These are phyloP conservation scores for Annulohypoxylon moriforme DNA, from an alignment of 495 filamentous ascomycete genomes.

Conservation along the genomic window DNA sequence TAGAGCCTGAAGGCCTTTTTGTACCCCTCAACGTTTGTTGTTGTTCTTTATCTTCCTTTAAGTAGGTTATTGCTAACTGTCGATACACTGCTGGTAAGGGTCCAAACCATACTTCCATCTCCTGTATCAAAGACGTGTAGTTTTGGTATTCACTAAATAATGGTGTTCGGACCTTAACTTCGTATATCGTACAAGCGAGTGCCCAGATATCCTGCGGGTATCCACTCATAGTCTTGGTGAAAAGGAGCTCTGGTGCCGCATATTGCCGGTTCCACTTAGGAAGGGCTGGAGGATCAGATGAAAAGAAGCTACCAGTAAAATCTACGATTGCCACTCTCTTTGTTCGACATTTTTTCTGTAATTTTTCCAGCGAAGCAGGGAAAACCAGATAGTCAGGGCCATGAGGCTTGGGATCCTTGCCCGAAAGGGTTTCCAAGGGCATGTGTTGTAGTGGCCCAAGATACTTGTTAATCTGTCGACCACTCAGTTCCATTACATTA, in stretches of 20 bases:
- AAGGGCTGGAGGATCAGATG: background rate
- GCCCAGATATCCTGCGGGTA: slow-evolving; percentile 44
- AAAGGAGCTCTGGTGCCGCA: slow-evolving; percentile 41
- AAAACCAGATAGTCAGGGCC: background rate
- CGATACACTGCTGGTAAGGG: slow-evolving; percentile 38
- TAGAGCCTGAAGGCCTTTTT: background rate
- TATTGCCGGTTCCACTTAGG: slow-evolving; percentile 32
- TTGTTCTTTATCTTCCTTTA: background rate
- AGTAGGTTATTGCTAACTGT: background rate
- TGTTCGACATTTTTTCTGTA: slow-evolving; percentile 22
- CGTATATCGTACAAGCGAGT: slow-evolving; percentile 36
- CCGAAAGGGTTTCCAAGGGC: slow-evolving; percentile 2
- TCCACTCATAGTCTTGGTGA: slow-evolving; percentile 27
- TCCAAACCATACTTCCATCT: slow-evolving; percentile 40
- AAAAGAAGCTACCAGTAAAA: slow-evolving; percentile 37
- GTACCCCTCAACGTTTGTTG: background rate
- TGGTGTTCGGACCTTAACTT: slow-evolving; percentile 18
- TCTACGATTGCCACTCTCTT: slow-evolving; percentile 41
- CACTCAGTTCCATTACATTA: slow-evolving; percentile 9
- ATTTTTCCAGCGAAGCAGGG: slow-evolving; percentile 13
- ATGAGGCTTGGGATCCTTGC: slow-evolving; percentile 9
- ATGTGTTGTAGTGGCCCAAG: slow-evolving; percentile 19
- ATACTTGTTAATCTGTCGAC: background rate
- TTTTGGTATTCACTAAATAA: slow-evolving; percentile 25
- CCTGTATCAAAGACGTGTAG: slow-evolving; percentile 11